A percentile compares a stretch with the other conserved stretches of the same genome.
phyloP scores from a whole-genome alignment of 441 rosid genomes.

The Jatropha multifida region DNA sequence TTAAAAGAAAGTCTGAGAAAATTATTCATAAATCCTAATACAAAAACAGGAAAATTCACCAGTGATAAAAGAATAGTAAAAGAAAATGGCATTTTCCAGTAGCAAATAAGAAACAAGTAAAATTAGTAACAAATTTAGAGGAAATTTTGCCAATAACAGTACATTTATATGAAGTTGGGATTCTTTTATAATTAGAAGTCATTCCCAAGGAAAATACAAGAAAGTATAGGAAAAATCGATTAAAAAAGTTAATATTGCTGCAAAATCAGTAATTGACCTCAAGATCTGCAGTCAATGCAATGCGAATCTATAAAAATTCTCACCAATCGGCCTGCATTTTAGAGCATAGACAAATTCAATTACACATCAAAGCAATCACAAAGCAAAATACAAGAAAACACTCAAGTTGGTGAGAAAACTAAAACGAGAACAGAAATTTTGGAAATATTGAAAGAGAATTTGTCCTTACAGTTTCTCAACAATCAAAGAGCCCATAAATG shows the following conservation, averaged over 20 bases:
- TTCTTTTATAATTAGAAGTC: too few species aligned
- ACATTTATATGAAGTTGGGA: too few species aligned
- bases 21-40: neutral
- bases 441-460: neutral
- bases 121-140: neutral
- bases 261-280: slow-evolving; percentile 35
- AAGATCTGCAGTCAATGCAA: slow-evolving; percentile 43
- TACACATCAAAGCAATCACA: slow-evolving; percentile 12
- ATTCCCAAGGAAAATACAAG: neutral
- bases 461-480: slow-evolving; percentile 18
- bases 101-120: neutral
- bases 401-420: slow-evolving; percentile 14
- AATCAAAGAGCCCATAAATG: slow-evolving; percentile 14
- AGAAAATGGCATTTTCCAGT: neutral
- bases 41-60: neutral
- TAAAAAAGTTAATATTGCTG: slow-evolving; percentile 7
- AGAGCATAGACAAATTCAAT: neutral
- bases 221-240: slow-evolving; percentile 1
- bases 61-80: neutral
- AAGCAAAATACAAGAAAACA: neutral
- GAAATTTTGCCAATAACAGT: too few species aligned
- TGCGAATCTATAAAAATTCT: slow-evolving; percentile 12
- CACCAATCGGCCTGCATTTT: slow-evolving; percentile 37
- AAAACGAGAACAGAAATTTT: neutral
- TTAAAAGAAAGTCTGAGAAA: neutral